Evolutionary conservation across 176 grass and related monocot species (phyloP).

Genomic region (Triticum turgidum): DNA sequence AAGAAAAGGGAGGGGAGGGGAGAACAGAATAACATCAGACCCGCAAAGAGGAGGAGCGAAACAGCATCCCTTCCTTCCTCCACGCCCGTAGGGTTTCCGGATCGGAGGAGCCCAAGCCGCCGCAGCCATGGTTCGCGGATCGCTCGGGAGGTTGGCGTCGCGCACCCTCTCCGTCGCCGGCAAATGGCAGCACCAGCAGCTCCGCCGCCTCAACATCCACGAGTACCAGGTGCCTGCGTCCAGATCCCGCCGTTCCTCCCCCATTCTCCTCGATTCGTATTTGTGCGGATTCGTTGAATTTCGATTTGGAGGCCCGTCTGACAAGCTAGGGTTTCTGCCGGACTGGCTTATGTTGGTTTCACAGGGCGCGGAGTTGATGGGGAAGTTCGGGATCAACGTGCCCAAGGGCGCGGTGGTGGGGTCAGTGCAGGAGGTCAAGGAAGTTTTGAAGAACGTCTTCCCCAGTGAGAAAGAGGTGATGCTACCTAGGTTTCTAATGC

Average conservation of each 20-base stretch:
- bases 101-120: constrained; percentile 29
- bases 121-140: constrained; percentile 76
- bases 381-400: constrained; percentile 92
- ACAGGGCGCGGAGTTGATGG: constrained; percentile 97
- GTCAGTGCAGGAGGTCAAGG: constrained; percentile 70
- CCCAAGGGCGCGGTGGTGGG: constrained; percentile 66
- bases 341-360: background rate
- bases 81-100: constrained; percentile 43
- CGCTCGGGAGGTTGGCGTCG: constrained; percentile 58
- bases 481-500: background rate
- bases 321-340: constrained; percentile 3
- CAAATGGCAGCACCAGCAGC: constrained; percentile 93
- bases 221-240: constrained; percentile 80
- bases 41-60: constrained; percentile 11
- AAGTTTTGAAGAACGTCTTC: constrained; percentile 65
- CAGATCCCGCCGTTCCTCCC: constrained; percentile 5
- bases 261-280: background rate
- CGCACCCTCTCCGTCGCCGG: constrained; percentile 77
- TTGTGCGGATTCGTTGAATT: background rate
- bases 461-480: constrained; percentile 87
- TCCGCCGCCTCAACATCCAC: constrained; percentile 99
- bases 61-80: constrained; percentile 18
- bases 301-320: background rate
- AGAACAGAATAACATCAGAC: background rate
- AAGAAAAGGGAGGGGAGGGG: constrained; percentile 20